Conservation (phyloP, 2,329 filamentous ascomycete genomes). For the Chaetomium sp. region DNA sequence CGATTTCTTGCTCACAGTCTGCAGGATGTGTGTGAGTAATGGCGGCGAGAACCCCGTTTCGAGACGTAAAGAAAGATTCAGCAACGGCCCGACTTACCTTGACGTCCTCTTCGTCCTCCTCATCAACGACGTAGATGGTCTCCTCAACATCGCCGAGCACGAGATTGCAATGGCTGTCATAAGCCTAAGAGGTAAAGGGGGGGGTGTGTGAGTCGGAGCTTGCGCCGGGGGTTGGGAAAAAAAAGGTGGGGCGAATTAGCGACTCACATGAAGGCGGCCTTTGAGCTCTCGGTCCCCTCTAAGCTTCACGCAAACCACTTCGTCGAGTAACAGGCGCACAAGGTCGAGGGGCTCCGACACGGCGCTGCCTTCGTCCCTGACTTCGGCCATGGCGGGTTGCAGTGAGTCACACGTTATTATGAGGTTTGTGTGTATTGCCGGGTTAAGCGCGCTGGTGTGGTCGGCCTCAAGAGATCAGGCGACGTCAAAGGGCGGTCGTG, state of each 20-base stretch:
- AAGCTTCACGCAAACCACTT: slow-evolving; percentile 96
- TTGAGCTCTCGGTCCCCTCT: slow-evolving; percentile 94
- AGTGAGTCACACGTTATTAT: neutral
- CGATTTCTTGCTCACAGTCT: slow-evolving; percentile 95
- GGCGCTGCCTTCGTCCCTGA: slow-evolving; percentile 69
- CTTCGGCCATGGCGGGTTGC: slow-evolving; percentile 80
- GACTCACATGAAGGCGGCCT: slow-evolving; percentile 84
- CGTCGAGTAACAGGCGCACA: slow-evolving; percentile 90
- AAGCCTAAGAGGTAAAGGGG: slow-evolving; percentile 64
- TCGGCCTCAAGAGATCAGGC: neutral
- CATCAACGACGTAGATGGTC: slow-evolving; percentile 91
- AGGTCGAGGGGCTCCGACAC: slow-evolving; percentile 94
- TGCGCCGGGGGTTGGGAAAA: slow-evolving; percentile 3
- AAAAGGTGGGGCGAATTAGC: slow-evolving; percentile 8
- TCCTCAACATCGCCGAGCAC: slow-evolving; percentile 96
- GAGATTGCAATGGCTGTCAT: slow-evolving; percentile 97
- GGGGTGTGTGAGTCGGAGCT: slow-evolving; percentile 13
- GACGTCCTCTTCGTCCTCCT: slow-evolving; percentile 71
- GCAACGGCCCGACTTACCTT: slow-evolving; percentile 56
- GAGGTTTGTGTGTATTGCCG: neutral
- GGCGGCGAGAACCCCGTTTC: neutral
- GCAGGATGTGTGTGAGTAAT: slow-evolving; percentile 20
- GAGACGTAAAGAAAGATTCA: neutral
- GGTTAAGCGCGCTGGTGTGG: slow-evolving; percentile 3
- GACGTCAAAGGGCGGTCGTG: neutral